phyloP scores from a whole-genome alignment of 2,329 filamentous ascomycete genomes.

The Metarhizium humberi region DNA sequence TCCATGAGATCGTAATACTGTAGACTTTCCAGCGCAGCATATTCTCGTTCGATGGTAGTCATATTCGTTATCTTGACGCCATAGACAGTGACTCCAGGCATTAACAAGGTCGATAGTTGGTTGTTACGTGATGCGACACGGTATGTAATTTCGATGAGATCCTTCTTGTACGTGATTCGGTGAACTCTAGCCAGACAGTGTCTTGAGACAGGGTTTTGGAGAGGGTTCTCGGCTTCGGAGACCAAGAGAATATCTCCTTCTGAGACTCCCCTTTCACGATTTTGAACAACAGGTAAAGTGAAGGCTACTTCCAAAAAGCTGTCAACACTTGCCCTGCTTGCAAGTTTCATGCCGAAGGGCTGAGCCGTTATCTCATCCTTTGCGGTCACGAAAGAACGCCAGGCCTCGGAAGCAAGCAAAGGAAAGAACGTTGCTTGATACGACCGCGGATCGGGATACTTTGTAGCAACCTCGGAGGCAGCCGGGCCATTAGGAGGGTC shows the following conservation, averaged over 20 bases:
- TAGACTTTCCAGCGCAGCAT: conserved; percentile 79
- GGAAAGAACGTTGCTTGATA: conserved; percentile 91
- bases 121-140: conserved; percentile 63
- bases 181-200: conserved; percentile 84
- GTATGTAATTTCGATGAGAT: conserved; percentile 75
- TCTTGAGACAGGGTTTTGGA: conserved; percentile 53
- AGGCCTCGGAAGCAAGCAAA: conserved; percentile 83
- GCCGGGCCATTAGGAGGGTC: conserved; percentile 70
- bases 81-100: conserved; percentile 59
- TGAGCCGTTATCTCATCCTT: conserved; percentile 78
- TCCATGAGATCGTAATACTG: conserved; percentile 95
- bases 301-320: conserved; percentile 88
- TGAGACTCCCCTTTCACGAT: conserved; percentile 61
- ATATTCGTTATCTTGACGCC: conserved; percentile 85
- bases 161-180: conserved; percentile 71
- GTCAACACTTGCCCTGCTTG: conserved; percentile 83
- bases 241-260: conserved; percentile 88
- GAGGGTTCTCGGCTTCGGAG: conserved; percentile 63
- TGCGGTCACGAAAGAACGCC: conserved; percentile 84
- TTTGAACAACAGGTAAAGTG: conserved; percentile 60
- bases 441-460: conserved; percentile 64
- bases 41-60: conserved; percentile 91
- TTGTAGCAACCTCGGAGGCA: conserved; percentile 68
- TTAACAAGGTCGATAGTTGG: conserved; percentile 52
- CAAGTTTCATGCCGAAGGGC: conserved; percentile 78